phyloP scores from a whole-genome alignment of 176 grass and related monocot species.

The Saccharum officinarum region DNA sequence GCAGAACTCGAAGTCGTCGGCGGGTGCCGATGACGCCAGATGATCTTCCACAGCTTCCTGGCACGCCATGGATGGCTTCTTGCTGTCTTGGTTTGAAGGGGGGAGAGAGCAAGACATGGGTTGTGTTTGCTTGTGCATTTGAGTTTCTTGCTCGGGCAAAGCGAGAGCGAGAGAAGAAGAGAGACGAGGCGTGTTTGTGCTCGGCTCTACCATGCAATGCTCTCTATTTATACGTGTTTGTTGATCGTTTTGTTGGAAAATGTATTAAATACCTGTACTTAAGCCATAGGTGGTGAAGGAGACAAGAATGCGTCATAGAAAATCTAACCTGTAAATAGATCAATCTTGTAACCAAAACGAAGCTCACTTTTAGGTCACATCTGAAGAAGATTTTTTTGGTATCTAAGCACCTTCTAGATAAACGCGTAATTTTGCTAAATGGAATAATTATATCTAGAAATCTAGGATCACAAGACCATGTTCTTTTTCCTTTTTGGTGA shows the following conservation, averaged over 20 bases:
- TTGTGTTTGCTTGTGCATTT: constrained; percentile 28
- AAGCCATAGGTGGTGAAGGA: not conserved
- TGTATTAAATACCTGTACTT: not conserved
- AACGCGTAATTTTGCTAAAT: not conserved
- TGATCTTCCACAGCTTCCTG: not conserved
- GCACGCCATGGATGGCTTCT: constrained; percentile 5
- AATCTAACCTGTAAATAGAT: not conserved
- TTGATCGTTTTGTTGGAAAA: not conserved
- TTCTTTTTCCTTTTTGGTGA: not conserved
- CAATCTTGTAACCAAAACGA: not conserved
- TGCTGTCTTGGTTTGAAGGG: not conserved
- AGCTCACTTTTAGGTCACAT: not conserved
- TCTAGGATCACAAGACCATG: too few species aligned
- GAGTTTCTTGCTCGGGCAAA: not conserved
- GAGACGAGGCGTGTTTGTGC: not conserved
- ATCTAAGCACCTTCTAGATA: not conserved
- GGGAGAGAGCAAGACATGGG: not conserved
- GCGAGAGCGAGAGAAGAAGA: not conserved
- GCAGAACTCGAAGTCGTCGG: constrained; percentile 60
- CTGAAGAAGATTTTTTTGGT: not conserved
- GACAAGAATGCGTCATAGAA: too few species aligned
- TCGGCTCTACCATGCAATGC: not conserved
- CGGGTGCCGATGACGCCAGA: not conserved
- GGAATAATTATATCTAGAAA: not conserved
- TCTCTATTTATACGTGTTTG: constrained; percentile 39